These are phyloP conservation scores for Cytospora leucostoma DNA, from an alignment of 2,329 filamentous ascomycete species.

Conservation along the genomic window DNA sequence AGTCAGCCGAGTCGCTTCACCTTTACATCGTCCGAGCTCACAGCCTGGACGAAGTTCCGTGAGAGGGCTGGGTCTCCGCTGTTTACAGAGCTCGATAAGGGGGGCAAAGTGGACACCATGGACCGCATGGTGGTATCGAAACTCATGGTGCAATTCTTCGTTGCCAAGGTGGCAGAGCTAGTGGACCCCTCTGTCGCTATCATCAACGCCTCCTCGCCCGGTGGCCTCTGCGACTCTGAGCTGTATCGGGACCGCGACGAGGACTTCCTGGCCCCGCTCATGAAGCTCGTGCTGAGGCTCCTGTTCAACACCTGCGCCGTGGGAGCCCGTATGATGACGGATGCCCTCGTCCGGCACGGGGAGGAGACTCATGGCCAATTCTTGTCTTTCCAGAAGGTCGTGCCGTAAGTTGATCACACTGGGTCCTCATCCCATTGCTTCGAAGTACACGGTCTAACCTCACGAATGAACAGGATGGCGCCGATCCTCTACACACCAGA, in stretches of 20 bases:
- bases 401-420: conserved; percentile 24
- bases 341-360: conserved; percentile 27
- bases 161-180: conserved; percentile 34
- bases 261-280: not conserved
- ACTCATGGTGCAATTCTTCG: conserved; percentile 35
- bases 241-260: conserved; percentile 14
- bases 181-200: conserved; percentile 27
- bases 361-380: conserved; percentile 30
- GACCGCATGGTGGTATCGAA: conserved; percentile 33
- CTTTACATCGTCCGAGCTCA: conserved; percentile 33
- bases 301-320: conserved; percentile 23
- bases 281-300: conserved; percentile 14
- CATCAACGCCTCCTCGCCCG: not conserved
- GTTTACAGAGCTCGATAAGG: not conserved
- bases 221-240: conserved; percentile 6
- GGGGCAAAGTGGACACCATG: conserved; percentile 17
- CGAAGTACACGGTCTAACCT: not conserved
- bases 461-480: conserved; percentile 26
- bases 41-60: conserved; percentile 29
- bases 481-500: conserved; percentile 29
- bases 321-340: conserved; percentile 28
- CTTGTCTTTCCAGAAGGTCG: conserved; percentile 27
- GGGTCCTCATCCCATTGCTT: not conserved
- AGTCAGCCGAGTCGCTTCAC: conserved; percentile 23
- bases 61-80: conserved; percentile 16